Base-by-base conservation (phyloP, 2,329 filamentous ascomycete species). In the Penicillium rolfsii region DNA sequence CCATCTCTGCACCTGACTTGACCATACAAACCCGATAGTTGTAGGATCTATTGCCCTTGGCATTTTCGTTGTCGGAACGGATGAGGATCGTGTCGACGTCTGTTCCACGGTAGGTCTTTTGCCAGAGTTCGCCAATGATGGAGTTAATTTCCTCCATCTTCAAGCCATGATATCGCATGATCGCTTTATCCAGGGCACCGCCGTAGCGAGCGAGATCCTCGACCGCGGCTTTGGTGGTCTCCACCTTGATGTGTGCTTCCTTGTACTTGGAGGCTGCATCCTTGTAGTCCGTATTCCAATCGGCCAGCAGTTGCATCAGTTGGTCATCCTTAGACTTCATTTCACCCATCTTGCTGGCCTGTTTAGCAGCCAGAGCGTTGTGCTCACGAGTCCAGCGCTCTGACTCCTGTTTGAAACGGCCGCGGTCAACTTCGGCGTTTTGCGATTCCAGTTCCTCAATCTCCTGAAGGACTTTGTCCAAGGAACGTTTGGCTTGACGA, bases 101-200 rank as follows among this genome's bases (percentile, higher is more conserved):
- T 0, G 94, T 98, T 66, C 95, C 95, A 74, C 96, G 91, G 78
- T 99, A 99, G 1, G 95, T 97, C 72, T 89, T 90, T 77, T 91
- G 91, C 95, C 95, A 99, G n/a, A 99, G 85, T 76, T 99, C 95
- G 65, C 91, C 91, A 54, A 96, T 89, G 75, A 97, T 97, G 59
- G 88, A 86, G 77, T 99, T 99, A 76, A 99, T 94, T 76, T 99
- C 93, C 69, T 95, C 91, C 95, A 99, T 99, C 82, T 99, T 99
- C 73, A 97, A 81, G 33, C 89, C 85, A 80, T 99, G 95, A 73
- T 94, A 99, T 71, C 91, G 91, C 91, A 99, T 97, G 72, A 99
- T 96, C 50, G 95, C 96, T 64, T 95, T 92, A 81, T 98, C 94
- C 12, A 99, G 84, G 7, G 95, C 95, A 9, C 86, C 84, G 46